phyloP scores from a whole-genome alignment of 2,329 filamentous ascomycete species.

The Myriangium duriaei region DNA sequence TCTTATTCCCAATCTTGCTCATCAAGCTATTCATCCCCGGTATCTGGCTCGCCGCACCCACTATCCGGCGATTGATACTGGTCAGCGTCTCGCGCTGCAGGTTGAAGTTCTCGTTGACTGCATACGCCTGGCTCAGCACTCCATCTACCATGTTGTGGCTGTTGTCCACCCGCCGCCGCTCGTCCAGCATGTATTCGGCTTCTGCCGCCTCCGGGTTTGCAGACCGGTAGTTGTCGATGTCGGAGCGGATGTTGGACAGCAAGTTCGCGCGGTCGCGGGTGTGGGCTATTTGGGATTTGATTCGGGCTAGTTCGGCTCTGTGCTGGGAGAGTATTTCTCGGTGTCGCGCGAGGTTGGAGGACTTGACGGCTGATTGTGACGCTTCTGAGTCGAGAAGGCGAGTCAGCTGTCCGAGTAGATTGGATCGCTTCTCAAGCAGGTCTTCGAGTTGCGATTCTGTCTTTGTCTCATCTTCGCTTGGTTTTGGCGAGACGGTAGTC shows the following conservation, averaged over 20 bases:
- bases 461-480: conserved; percentile 69
- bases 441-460: conserved; percentile 75
- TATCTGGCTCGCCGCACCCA: conserved; percentile 75
- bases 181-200: conserved; percentile 93
- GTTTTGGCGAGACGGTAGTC: conserved; percentile 66
- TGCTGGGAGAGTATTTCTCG: conserved; percentile 83
- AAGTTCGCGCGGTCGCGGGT: conserved; percentile 81
- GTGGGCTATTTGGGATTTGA: conserved; percentile 61
- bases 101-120: conserved; percentile 83
- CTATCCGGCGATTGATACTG: conserved; percentile 84
- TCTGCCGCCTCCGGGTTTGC: conserved; percentile 68
- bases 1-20: conserved; percentile 82
- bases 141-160: conserved; percentile 82
- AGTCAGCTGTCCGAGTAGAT: conserved; percentile 66
- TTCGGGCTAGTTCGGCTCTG: conserved; percentile 63
- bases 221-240: conserved; percentile 80
- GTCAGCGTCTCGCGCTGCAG: conserved; percentile 77
- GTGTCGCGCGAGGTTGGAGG: conserved; percentile 86
- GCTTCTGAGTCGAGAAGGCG: conserved; percentile 90
- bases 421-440: conserved; percentile 74
- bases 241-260: conserved; percentile 76
- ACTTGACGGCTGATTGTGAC: conserved; percentile 85
- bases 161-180: conserved; percentile 73
- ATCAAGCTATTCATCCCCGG: conserved; percentile 90
- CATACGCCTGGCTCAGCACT: conserved; percentile 89